phyloP scores from a whole-genome alignment of 163 green algal genomes.

The Chlamydomonas reinhardtii region DNA sequence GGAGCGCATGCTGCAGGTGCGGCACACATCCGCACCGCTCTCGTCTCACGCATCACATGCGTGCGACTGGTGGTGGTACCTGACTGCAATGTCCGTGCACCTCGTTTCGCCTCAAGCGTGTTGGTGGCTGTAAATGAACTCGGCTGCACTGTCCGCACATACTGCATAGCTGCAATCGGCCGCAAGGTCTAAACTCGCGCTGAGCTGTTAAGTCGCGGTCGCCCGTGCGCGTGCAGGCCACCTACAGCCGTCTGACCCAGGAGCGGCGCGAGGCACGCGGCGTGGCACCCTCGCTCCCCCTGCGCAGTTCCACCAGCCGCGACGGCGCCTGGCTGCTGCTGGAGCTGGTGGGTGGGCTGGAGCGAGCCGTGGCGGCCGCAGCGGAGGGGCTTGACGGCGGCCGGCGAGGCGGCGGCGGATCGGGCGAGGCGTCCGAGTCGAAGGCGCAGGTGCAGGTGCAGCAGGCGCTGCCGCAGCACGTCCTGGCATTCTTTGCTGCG shows the following conservation, averaged over 20 bases:
- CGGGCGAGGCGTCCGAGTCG: background rate
- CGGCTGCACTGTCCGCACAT: no score
- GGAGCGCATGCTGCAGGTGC: slow-evolving; percentile 65
- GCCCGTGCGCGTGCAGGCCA: slow-evolving; percentile 12
- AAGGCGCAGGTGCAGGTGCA: no score
- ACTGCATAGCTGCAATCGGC: no score
- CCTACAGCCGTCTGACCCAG: slow-evolving; percentile 27
- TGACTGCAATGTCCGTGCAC: no score
- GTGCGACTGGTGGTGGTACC: no score
- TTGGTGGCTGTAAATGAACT: no score
- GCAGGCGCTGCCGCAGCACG: slow-evolving; percentile 15
- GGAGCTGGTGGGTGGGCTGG: slow-evolving; percentile 79
- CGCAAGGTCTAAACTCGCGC: no score
- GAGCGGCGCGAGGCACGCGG: slow-evolving; percentile 22
- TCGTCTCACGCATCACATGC: no score
- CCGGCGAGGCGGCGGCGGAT: no score
- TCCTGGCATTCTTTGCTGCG: slow-evolving; percentile 72
- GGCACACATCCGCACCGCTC: no score
- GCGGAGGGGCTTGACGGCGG: slow-evolving; percentile 42
- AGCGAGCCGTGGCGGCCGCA: slow-evolving; percentile 71
- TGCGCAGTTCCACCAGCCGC: background rate
- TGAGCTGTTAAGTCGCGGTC: no score
- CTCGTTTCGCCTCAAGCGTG: no score
- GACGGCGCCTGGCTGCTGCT: slow-evolving; percentile 63
- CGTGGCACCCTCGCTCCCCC: background rate